phyloP scores from a whole-genome alignment of 1,284 basidiomycete genomes.

The Cutaneotrichosporon curvatum region DNA sequence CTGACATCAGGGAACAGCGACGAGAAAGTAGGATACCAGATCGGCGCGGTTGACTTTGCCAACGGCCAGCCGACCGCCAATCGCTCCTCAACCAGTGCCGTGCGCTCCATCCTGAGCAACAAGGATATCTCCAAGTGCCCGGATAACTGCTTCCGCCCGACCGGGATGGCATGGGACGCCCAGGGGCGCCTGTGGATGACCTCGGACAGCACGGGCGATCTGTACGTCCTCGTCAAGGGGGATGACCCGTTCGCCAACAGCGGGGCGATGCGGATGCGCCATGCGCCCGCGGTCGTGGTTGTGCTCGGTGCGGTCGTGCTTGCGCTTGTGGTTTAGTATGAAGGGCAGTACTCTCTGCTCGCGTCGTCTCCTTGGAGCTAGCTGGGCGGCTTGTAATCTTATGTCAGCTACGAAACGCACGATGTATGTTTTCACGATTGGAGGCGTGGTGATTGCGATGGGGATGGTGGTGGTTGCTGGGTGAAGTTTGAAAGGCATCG shows the following conservation, averaged over 20 bases:
- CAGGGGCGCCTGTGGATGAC: slow-evolving; percentile 7
- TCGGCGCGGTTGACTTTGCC: neutral
- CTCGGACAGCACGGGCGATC: slow-evolving; percentile 12
- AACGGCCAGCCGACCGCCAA: slow-evolving; percentile 1
- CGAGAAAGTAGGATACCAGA: slow-evolving; percentile 6
- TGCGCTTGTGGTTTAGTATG: neutral
- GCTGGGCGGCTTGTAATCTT: no score
- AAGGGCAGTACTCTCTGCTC: no score
- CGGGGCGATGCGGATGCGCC: neutral
- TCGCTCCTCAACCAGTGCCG: neutral
- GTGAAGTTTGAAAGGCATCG: no score
- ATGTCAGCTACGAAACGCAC: no score
- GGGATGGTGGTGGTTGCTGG: no score
- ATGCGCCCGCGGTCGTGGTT: neutral
- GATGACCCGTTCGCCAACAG: neutral
- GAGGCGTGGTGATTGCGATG: no score
- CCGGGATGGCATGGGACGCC: slow-evolving; percentile 9
- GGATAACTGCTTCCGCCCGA: slow-evolving; percentile 9
- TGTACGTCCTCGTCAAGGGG: slow-evolving; percentile 5
- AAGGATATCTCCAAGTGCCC: slow-evolving; percentile 8
- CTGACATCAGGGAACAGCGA: slow-evolving; percentile 11
- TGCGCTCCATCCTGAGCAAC: slow-evolving; percentile 2
- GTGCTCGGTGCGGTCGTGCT: neutral
- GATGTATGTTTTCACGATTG: no score
- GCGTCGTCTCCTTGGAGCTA: no score